Base-by-base conservation (phyloP, 371 early-diverging fungal species). In the Syncephalastrum contaminatum region DNA sequence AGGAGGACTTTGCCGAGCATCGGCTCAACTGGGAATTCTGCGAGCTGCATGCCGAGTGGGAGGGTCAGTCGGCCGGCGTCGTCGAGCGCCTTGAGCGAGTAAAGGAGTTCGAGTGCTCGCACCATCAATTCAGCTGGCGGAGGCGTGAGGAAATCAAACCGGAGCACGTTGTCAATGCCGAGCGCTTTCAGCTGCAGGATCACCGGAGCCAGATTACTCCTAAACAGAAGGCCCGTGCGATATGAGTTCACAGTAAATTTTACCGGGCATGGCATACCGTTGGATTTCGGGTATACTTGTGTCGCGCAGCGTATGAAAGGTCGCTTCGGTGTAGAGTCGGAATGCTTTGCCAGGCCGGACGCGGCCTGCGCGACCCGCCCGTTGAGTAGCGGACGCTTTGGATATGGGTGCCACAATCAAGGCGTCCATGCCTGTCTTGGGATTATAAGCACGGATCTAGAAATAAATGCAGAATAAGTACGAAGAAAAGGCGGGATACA, bases 281-380 rank as follows among this genome's bases (percentile, higher is more conserved):
- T 86, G 86, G 44, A 93, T 91, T 56, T 92, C 93, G 0, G 93
- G 91, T 19, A 85, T 74, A 45, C 73, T 80, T 12, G 75, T 74
- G 19, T 73, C 74, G 39, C 66, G 55, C 15, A 90, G 53, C 44
- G 60, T 40, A 15, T 74, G 50, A 64, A 82, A 94, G 0, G 81
- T 73, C n/a, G 78, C 81, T 67, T 89, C 88, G 0, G 89, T 86
- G 54, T 88, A 91, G 13, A 91, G 64, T 45, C 91, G 63, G 51
- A 76, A 91, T 1, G 76, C 76, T 59, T 88, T 89, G 15, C 91
- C 91, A 4, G 87, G 78, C 36, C 66, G 59, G 6, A 83, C 78
- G 64, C 97, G 80, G 30, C 92, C 92, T 15, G 92, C 89, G 53
- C 95, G 77, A 27, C 93, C 95, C 6, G 86, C 84, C 48, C 95